These are phyloP conservation scores for Mucor piriformis DNA, from an alignment of 371 early-diverging fungal species.

Conservation along the genomic window DNA sequence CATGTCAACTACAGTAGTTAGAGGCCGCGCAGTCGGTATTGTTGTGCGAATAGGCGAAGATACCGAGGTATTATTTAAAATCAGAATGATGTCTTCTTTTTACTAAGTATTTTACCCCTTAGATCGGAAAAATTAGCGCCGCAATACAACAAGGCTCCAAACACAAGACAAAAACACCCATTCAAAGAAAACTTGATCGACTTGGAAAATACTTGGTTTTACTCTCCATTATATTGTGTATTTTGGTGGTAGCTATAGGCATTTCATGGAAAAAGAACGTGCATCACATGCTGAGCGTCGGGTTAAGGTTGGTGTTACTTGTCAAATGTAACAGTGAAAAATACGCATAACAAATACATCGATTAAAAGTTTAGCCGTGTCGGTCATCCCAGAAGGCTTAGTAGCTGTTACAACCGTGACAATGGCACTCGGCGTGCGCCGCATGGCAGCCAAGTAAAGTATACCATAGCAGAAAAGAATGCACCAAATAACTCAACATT, in stretches of 20 bases:
- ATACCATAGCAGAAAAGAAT: no score
- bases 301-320: conserved; percentile 37
- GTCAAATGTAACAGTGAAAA: no score
- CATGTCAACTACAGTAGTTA: conserved; percentile 70
- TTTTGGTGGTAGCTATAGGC: conserved; percentile 81
- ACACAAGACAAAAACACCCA: conserved; percentile 71
- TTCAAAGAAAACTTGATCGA: conserved; percentile 71
- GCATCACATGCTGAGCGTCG: conserved; percentile 45
- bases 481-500: neutral
- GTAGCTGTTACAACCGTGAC: conserved; percentile 92
- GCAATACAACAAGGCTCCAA: conserved; percentile 78
- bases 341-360: neutral
- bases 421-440: conserved; percentile 90
- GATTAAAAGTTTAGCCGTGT: conserved; percentile 77
- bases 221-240: conserved; percentile 80
- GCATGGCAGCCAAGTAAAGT: conserved; percentile 88
- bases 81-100: no score
- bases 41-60: conserved; percentile 78
- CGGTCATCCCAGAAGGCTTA: conserved; percentile 96
- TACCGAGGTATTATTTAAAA: conserved; percentile 59
- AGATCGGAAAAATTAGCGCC: conserved; percentile 89
- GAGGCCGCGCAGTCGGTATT: conserved; percentile 72
- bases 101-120: neutral
- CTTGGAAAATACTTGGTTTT: conserved; percentile 75
- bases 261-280: conserved; percentile 66